Base-by-base conservation (phyloP, 2,329 filamentous ascomycete species). In the Juglanconis sp. region DNA sequence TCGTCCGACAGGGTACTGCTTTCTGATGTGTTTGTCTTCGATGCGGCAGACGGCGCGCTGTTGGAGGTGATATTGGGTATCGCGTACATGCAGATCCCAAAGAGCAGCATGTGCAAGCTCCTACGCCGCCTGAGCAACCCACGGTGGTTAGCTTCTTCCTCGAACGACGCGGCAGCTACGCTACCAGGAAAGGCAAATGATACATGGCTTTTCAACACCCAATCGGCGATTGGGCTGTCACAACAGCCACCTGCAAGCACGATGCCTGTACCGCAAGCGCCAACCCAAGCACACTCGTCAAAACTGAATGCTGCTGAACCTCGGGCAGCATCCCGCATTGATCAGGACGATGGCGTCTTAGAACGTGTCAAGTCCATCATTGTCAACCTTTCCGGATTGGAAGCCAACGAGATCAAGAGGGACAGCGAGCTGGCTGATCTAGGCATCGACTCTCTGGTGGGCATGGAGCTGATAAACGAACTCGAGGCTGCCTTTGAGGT, bases 371-470 rank as follows among this genome's bases (percentile, higher is more conserved):
- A 58, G 40, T n/a, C 32, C 24, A 44, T 54, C 30, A 49, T 59
- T 34, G 35, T 36, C 11, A 51, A 59, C n/a, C 42, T 59, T 13
- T 54, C 57, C 3, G 57, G 57, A 17, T 9, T 62, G 49, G 74
- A 76, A 30, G 32, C 65, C 0, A 58, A 67, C 4, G 75, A 79
- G 34, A 74, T 81, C 15, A 69, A 71, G 35, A 56, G 66, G 32
- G 71, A 75, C 17, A 66, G 67, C 6, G 63, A 70, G 15, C 69
- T 81, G n/a, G 72, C 69, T 6, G 76, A 80, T 44, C 59, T 81
- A 3, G 79, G 79, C 1, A 79, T 82, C 36, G 79, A 82, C 66
- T 82, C 79, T 0, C 69, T 82, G 0, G 77, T 80, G 73, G 76
- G 72, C 0, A 81, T 80, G 75, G 79, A 82, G 64, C 63, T 82